Evolutionary conservation across 306 rosid species (phyloP).

Genomic region (Inga laurina): DNA sequence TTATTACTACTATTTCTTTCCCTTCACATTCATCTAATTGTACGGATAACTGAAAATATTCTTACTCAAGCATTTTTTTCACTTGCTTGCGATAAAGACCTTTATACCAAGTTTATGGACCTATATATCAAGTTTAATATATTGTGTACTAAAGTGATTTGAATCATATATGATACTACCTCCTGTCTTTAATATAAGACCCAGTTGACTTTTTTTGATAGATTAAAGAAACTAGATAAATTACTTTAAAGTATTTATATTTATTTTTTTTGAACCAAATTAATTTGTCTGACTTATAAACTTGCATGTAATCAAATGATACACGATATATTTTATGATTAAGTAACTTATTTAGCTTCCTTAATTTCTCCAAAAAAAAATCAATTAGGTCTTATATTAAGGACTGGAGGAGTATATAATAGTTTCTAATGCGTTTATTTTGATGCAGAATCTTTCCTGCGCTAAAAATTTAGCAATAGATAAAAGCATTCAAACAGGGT

Average conservation of each 20-base stretch:
- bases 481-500: constrained; percentile 89
- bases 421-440: constrained; percentile 32
- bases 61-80: constrained; percentile 24
- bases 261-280: too few relatives aligned
- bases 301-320: too few relatives aligned
- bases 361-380: too few relatives aligned
- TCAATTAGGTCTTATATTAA: too few relatives aligned
- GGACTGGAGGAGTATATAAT: not conserved
- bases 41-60: constrained; percentile 20
- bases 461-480: constrained; percentile 73
- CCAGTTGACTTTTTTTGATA: too few relatives aligned
- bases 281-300: too few relatives aligned
- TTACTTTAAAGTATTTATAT: too few relatives aligned
- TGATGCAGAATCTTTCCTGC: constrained; percentile 79
- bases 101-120: too few relatives aligned
- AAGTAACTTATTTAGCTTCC: too few relatives aligned
- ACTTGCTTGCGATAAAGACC: constrained; percentile 26
- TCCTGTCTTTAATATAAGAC: too few relatives aligned
- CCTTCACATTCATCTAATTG: constrained; percentile 19
- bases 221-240: too few relatives aligned
- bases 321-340: too few relatives aligned
- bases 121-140: constrained; percentile 25
- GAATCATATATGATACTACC: not conserved
- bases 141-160: constrained; percentile 19
- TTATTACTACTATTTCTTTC: constrained; percentile 6